Evolutionary conservation across 2,329 filamentous ascomycete genomes (phyloP).

Genomic region (Monilinia fructigena): DNA sequence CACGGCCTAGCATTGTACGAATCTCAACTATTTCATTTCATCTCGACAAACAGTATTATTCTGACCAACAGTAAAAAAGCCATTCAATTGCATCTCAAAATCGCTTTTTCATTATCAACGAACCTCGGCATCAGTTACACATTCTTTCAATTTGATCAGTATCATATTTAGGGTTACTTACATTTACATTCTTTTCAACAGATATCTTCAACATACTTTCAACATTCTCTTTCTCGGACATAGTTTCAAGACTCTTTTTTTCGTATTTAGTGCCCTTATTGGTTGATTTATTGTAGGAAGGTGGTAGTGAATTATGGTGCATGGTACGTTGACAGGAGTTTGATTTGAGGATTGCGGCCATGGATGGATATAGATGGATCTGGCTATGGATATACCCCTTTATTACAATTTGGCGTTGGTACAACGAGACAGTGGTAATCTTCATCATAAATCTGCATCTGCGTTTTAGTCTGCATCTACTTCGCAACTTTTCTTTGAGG

Average conservation of each 20-base stretch:
- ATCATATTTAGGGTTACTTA: conserved; percentile 6
- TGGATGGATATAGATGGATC: conserved; percentile 18
- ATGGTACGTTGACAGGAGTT: neutral
- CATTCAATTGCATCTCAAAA: neutral
- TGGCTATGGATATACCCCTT: conserved; percentile 12
- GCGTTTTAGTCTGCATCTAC: neutral
- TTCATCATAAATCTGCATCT: neutral
- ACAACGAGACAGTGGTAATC: neutral
- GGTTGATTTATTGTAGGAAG: neutral
- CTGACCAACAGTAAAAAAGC: neutral
- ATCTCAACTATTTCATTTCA: neutral
- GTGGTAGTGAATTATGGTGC: neutral
- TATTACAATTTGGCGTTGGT: conserved; percentile 1
- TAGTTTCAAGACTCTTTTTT: neutral
- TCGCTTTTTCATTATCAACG: neutral
- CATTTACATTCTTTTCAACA: neutral
- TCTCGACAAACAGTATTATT: conserved; percentile 1
- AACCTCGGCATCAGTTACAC: conserved; percentile 8
- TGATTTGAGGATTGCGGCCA: neutral
- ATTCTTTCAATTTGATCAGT: neutral
- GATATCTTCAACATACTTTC: neutral
- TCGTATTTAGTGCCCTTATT: neutral
- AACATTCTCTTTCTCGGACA: neutral
- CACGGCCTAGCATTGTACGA: neutral
- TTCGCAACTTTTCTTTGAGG: too few species aligned